Percentiles rank a stretch among this genome's conserved stretches.
These are phyloP conservation scores for Cephalotrichum gorgonifer DNA, from an alignment of 2,329 filamentous ascomycete genomes.

Conservation along the genomic window DNA sequence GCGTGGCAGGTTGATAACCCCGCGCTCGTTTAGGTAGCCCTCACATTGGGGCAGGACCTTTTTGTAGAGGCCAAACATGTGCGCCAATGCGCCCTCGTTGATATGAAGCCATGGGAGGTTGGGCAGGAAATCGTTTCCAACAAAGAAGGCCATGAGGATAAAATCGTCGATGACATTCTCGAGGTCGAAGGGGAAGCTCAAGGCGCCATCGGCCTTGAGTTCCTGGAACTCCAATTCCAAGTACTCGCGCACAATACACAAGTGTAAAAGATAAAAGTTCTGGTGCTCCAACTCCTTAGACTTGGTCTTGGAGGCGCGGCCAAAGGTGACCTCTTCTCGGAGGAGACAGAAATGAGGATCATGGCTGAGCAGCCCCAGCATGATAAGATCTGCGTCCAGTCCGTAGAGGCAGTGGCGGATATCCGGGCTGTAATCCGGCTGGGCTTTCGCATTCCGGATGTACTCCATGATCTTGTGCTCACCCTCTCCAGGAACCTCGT, in stretches of 20 bases:
- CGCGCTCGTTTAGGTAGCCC: slow-evolving; percentile 93
- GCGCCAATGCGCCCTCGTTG: slow-evolving; percentile 90
- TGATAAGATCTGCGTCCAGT: slow-evolving; percentile 94
- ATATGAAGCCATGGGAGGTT: slow-evolving; percentile 95
- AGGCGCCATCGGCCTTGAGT: slow-evolving; percentile 59
- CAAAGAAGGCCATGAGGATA: slow-evolving; percentile 98
- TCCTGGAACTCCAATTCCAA: slow-evolving; percentile 95
- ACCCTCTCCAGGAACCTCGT: slow-evolving; percentile 95
- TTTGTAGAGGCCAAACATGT: slow-evolving; percentile 98
- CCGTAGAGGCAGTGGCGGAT: slow-evolving; percentile 95
- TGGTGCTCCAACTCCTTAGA: slow-evolving; percentile 96
- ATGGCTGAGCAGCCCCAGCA: slow-evolving; percentile 93
- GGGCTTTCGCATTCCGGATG: slow-evolving; percentile 92
- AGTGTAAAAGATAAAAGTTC: slow-evolving; percentile 94
- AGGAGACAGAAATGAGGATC: slow-evolving; percentile 97
- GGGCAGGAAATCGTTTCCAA: slow-evolving; percentile 97
- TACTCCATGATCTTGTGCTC: slow-evolving; percentile 99
- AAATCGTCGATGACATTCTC: slow-evolving; percentile 98
- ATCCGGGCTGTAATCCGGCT: slow-evolving; percentile 85
- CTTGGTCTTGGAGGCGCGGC: slow-evolving; percentile 75
- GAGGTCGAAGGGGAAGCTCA: slow-evolving; percentile 79
- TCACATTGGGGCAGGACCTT: slow-evolving; percentile 74
- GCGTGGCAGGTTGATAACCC: slow-evolving; percentile 78
- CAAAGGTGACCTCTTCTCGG: slow-evolving; percentile 96
- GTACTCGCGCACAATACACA: slow-evolving; percentile 96